Evolutionary conservation across 371 early-diverging fungal genomes (phyloP).

Genomic region (Actinomortierella ambigua): DNA sequence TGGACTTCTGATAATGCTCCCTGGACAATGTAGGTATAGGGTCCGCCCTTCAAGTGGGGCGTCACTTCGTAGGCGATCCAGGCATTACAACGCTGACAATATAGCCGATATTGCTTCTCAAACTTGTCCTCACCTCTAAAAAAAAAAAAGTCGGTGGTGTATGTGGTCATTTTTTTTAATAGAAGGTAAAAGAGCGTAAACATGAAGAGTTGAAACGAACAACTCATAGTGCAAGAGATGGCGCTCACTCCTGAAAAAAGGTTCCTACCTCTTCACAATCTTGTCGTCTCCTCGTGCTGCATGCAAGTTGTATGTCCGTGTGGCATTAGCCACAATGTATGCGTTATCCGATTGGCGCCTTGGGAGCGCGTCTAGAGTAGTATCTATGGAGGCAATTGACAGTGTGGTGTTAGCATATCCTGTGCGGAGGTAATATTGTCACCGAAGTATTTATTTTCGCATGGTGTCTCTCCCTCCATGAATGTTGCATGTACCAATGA

Average conservation of each 20-base stretch:
- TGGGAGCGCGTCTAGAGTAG: constrained; percentile 61
- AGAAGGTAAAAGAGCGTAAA: constrained; percentile 6
- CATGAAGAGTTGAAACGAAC: not conserved
- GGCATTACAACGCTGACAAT: constrained; percentile 65
- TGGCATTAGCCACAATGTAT: constrained; percentile 63
- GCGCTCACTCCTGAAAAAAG: not conserved
- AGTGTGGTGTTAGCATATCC: no score
- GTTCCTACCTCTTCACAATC: constrained; percentile 52
- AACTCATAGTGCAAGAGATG: not conserved
- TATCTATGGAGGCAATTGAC: constrained; percentile 15
- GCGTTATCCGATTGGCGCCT: constrained; percentile 69
- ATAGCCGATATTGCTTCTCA: constrained; percentile 67
- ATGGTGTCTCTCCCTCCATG: no score
- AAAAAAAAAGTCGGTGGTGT: not conserved
- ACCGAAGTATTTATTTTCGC: no score
- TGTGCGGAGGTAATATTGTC: no score
- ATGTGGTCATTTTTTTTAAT: not conserved
- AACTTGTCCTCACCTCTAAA: constrained; percentile 53
- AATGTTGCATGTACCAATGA: constrained; percentile 68
- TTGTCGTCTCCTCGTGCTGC: constrained; percentile 54
- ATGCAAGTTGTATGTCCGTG: constrained; percentile 64
- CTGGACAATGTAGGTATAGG: constrained; percentile 66
- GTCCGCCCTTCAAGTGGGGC: constrained; percentile 56
- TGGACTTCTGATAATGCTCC: constrained; percentile 65
- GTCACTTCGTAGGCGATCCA: constrained; percentile 67